Evolutionary conservation across 225 moss, liverwort and hornwort species (phyloP).

Genomic region (Sphagnum tenellum): DNA sequence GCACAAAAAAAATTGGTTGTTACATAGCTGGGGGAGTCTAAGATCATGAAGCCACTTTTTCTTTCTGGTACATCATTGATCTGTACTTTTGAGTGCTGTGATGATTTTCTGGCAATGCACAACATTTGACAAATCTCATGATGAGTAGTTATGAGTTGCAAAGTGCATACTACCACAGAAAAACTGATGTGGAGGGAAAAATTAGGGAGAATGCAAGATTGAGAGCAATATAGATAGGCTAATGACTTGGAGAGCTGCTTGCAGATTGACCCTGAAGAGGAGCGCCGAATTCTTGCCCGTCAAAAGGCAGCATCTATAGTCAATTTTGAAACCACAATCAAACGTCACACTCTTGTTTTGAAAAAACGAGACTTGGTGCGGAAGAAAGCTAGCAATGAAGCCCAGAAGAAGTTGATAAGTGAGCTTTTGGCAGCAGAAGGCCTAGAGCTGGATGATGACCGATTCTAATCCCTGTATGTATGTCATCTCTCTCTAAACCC

Average conservation of each 20-base stretch:
- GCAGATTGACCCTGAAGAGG: slow-evolving; percentile 97
- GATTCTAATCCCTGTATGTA: slow-evolving; percentile 4
- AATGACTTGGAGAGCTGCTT: slow-evolving; percentile 2
- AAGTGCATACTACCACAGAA: too few relatives aligned
- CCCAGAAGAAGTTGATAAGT: slow-evolving; percentile 77
- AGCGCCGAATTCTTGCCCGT: slow-evolving; percentile 79
- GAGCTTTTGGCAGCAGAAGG: slow-evolving; percentile 94
- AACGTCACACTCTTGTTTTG: slow-evolving; percentile 74
- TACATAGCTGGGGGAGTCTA: too few relatives aligned
- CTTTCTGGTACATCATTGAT: too few relatives aligned
- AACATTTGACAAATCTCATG: too few relatives aligned
- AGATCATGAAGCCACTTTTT: too few relatives aligned
- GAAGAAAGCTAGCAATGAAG: slow-evolving; percentile 73
- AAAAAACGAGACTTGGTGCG: slow-evolving; percentile 82
- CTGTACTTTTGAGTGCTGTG: too few relatives aligned
- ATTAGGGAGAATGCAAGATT: background rate
- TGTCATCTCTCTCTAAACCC: slow-evolving; percentile 9
- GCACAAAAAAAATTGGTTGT: too few relatives aligned
- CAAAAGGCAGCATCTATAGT: slow-evolving; percentile 68
- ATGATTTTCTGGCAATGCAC: too few relatives aligned
- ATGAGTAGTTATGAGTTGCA: too few relatives aligned
- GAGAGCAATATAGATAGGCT: background rate
- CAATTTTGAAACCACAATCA: slow-evolving; percentile 77
- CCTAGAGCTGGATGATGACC: slow-evolving; percentile 86
- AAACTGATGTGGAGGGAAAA: background rate